These are phyloP conservation scores for Chlorella variabilis DNA, from an alignment of 163 green algal species.

Conservation along the genomic window DNA sequence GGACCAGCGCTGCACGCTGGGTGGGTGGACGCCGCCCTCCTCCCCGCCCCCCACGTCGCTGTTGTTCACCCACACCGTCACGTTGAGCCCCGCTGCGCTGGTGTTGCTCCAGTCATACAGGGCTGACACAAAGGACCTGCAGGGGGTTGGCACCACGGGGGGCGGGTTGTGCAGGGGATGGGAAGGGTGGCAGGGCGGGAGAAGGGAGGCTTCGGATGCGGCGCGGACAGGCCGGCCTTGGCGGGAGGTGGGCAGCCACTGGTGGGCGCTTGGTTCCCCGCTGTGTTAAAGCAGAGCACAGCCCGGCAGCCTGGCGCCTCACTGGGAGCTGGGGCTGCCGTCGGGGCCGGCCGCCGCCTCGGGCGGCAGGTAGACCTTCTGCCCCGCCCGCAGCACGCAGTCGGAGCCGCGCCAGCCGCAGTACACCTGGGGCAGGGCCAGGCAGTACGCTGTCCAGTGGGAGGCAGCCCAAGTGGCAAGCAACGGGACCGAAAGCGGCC, in stretches of 20 bases:
- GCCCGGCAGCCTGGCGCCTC: too few relatives aligned
- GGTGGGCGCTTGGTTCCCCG: too few relatives aligned
- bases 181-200: neutral
- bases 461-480: too few relatives aligned
- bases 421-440: constrained; percentile 40
- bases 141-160: neutral
- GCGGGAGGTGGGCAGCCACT: too few relatives aligned
- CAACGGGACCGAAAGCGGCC: too few relatives aligned
- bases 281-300: too few relatives aligned
- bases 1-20: constrained; percentile 42
- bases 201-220: too few relatives aligned
- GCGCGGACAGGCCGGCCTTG: too few relatives aligned
- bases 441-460: neutral
- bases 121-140: constrained; percentile 46
- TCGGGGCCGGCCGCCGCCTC: neutral
- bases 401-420: constrained; percentile 52
- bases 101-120: constrained; percentile 55
- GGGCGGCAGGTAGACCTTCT: constrained; percentile 8
- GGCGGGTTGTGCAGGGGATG: too few relatives aligned
- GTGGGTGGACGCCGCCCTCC: neutral
- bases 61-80: constrained; percentile 51
- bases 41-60: constrained; percentile 24
- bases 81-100: constrained; percentile 8
- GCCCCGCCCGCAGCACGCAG: constrained; percentile 36
- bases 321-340: constrained; percentile 14